Evolutionary conservation across 768 basidiomycete genomes (phyloP).

Genomic region (Gloeostereum incarnatum): DNA sequence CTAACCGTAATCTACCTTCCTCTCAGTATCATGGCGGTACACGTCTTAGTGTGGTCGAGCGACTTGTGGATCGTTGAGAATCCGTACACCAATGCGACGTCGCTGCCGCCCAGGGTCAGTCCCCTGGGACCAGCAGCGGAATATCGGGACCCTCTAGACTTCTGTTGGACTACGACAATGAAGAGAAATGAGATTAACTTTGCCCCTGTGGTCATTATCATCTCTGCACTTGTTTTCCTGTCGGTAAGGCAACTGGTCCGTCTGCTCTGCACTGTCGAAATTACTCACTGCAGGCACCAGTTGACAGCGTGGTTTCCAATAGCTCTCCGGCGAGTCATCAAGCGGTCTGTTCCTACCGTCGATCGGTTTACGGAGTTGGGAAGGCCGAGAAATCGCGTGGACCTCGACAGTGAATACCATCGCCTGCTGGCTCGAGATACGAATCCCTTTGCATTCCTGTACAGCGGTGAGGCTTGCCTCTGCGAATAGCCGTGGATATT

Average conservation of each 20-base stretch:
- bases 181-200: conserved; percentile 58
- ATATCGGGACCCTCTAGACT: conserved; percentile 56
- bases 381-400: conserved; percentile 38
- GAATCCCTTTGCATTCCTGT: conserved; percentile 65
- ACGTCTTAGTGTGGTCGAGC: conserved; percentile 68
- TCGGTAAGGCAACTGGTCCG: conserved; percentile 28
- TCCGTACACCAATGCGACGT: conserved; percentile 52
- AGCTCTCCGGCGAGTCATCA: conserved; percentile 46
- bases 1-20: conserved; percentile 68
- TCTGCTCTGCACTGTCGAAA: background rate
- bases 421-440: conserved; percentile 51
- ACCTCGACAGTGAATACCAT: conserved; percentile 66
- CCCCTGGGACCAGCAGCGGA: conserved; percentile 47
- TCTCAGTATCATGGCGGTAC: conserved; percentile 67
- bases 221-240: conserved; percentile 41
- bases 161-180: conserved; percentile 79
- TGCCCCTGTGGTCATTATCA: conserved; percentile 52
- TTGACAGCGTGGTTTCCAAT: conserved; percentile 66
- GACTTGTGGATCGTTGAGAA: conserved; percentile 70
- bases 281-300: conserved; percentile 20
- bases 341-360: conserved; percentile 49
- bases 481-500: background rate
- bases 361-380: conserved; percentile 70
- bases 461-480: conserved; percentile 34
- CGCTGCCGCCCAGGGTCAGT: conserved; percentile 34